Conservation (phyloP, 768 basidiomycete species). For the Pulveroboletus sp. region DNA sequence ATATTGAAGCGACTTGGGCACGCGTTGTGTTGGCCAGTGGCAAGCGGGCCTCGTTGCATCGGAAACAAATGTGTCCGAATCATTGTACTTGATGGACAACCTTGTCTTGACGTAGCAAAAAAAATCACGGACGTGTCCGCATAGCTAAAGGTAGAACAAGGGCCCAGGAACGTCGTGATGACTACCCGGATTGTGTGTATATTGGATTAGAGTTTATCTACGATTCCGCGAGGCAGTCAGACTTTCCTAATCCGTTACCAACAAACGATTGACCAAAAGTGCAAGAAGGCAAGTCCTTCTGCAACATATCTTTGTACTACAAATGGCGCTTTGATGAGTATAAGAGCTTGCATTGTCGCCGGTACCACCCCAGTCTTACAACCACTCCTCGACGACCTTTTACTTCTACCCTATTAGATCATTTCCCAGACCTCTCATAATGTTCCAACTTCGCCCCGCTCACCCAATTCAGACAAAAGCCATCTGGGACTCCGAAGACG, state of each 20-base stretch:
- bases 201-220: constrained; percentile 21
- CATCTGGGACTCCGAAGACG: constrained; percentile 34
- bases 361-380: constrained; percentile 15
- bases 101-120: constrained; percentile 12
- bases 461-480: constrained; percentile 37
- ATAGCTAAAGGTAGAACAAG: constrained; percentile 29
- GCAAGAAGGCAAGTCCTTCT: constrained; percentile 25
- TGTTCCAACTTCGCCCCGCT: constrained; percentile 35
- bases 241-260: constrained; percentile 29
- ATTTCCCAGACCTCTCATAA: constrained; percentile 20
- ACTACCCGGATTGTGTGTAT: constrained; percentile 18
- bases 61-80: constrained; percentile 8
- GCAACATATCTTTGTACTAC: constrained; percentile 34
- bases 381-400: constrained; percentile 17
- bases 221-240: constrained; percentile 11
- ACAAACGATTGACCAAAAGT: constrained; percentile 36
- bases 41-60: constrained; percentile 19
- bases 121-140: constrained; percentile 4
- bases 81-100: constrained; percentile 18
- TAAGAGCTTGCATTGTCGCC: constrained; percentile 24
- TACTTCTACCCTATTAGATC: constrained; percentile 19
- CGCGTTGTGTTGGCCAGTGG: constrained; percentile 12
- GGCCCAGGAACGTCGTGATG: constrained; percentile 29
- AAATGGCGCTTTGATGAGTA: constrained; percentile 25
- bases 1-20: constrained; percentile 16